A percentile compares a stretch with the other conserved stretches of the same genome.
Conservation (phyloP, 352 stramenopile species). For the Pythium grandisporangium region DNA sequence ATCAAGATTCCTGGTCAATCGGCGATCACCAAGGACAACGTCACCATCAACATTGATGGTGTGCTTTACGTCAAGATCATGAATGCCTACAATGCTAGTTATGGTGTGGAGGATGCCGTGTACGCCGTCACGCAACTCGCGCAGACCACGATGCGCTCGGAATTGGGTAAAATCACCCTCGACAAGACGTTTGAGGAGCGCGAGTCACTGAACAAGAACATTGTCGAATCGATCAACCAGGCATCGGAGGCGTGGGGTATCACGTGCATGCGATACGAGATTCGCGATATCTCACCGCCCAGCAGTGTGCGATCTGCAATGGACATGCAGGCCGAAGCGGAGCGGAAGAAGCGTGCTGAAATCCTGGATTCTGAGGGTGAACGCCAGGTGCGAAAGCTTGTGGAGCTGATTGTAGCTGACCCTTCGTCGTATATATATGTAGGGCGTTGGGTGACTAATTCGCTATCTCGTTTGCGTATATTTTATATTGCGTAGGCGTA, state of each 20-base stretch:
- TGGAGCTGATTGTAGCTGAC: too few relatives aligned
- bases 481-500: too few relatives aligned
- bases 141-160: conserved; percentile 89
- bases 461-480: conserved; percentile 18
- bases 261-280: conserved; percentile 88
- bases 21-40: conserved; percentile 89
- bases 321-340: conserved; percentile 90
- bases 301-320: conserved; percentile 84
- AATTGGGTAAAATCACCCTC: conserved; percentile 89
- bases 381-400: conserved; percentile 41
- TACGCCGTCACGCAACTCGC: conserved; percentile 88
- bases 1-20: conserved; percentile 88
- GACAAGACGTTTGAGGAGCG: conserved; percentile 92
- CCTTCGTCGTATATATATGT: too few relatives aligned
- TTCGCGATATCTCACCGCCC: conserved; percentile 84
- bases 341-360: conserved; percentile 87
- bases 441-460: not conserved
- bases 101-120: conserved; percentile 81
- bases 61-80: conserved; percentile 90
- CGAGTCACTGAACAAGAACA: conserved; percentile 88
- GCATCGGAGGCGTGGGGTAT: conserved; percentile 86
- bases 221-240: conserved; percentile 89
- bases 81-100: conserved; percentile 84
- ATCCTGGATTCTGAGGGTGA: conserved; percentile 89
- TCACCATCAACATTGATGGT: conserved; percentile 88